A percentile compares a stretch with the other conserved stretches of the same genome.
These are phyloP conservation scores for Prillingera fragicola DNA, from an alignment of 1,284 basidiomycete species.

Conservation along the genomic window DNA sequence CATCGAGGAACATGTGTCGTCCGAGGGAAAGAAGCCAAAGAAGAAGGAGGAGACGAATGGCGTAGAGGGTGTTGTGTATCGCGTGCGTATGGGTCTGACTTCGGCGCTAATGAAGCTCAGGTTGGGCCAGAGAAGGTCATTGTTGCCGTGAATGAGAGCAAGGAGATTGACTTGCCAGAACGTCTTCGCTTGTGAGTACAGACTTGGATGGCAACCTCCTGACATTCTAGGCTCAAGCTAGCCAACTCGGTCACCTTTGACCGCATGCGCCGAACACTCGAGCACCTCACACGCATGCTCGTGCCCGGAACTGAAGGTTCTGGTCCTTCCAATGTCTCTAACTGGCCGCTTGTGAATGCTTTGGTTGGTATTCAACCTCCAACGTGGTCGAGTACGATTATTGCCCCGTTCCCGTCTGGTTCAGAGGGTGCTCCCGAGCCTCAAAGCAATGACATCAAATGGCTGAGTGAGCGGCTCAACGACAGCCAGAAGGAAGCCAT, in stretches of 20 bases:
- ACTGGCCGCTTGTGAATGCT: constrained; percentile 55
- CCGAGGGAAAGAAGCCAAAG: constrained; percentile 52
- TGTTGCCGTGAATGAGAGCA: constrained; percentile 63
- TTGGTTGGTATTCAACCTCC: constrained; percentile 58
- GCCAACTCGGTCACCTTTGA: constrained; percentile 90
- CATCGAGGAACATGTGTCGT: constrained; percentile 63
- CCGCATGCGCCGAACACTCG: constrained; percentile 75
- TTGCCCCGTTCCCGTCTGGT: constrained; percentile 13
- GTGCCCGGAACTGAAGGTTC: too few relatives aligned
- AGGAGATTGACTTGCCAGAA: constrained; percentile 73
- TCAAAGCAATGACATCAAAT: constrained; percentile 51
- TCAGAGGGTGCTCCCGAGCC: not conserved
- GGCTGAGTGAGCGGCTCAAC: constrained; percentile 74
- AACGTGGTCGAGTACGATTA: constrained; percentile 17
- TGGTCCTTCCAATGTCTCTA: too few relatives aligned
- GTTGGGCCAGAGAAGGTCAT: constrained; percentile 70
- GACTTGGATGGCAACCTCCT: constrained; percentile 49
- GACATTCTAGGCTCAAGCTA: constrained; percentile 61
- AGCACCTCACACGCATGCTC: constrained; percentile 56
- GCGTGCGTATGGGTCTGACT: constrained; percentile 50
- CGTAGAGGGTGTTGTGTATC: constrained; percentile 75
- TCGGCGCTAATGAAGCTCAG: constrained; percentile 47
- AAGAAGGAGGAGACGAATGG: constrained; percentile 34
- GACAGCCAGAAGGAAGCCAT: constrained; percentile 73
- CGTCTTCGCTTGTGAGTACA: constrained; percentile 59